Evolutionary conservation across 139 green algal genomes (phyloP).

Genomic region (Choricystis sp.): DNA sequence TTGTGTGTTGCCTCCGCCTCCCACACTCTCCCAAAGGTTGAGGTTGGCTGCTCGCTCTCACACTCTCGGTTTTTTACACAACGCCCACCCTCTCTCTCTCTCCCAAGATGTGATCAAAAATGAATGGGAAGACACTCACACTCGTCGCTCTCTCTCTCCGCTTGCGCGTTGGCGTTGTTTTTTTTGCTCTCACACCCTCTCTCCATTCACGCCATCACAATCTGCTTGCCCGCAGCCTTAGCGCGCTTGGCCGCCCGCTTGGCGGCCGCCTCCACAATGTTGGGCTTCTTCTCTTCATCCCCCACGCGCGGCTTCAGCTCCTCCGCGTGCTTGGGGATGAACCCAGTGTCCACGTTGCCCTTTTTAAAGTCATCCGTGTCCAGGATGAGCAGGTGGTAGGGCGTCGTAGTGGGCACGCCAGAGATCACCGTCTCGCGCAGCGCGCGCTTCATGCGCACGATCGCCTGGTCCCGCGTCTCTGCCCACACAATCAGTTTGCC

Average conservation of each 20-base stretch:
- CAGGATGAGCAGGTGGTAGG: slow-evolving; percentile 80
- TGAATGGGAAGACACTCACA: background rate
- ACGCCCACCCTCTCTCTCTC: background rate
- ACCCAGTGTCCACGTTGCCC: slow-evolving; percentile 47
- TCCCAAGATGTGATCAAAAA: background rate
- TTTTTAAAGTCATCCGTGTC: slow-evolving; percentile 41
- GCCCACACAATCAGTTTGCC: slow-evolving; percentile 97
- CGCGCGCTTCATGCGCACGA: slow-evolving; percentile 65
- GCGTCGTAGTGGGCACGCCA: slow-evolving; percentile 74
- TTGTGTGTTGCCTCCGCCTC: too few species aligned
- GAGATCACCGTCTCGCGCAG: slow-evolving; percentile 44
- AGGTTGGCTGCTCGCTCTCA: too few species aligned
- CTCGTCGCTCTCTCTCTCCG: background rate
- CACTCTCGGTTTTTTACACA: background rate
- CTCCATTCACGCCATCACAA: background rate
- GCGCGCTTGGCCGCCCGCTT: background rate
- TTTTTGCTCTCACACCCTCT: too few species aligned
- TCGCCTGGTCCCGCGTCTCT: slow-evolving; percentile 53
- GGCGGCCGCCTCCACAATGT: slow-evolving; percentile 5
- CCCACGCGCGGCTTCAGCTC: slow-evolving; percentile 38
- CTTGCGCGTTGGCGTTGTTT: background rate
- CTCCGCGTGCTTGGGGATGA: slow-evolving; percentile 76
- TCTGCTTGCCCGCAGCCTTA: too few species aligned
- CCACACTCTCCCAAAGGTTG: too few species aligned
- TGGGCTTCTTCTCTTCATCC: slow-evolving; percentile 5